These are phyloP conservation scores for Collybiopsis luxurians DNA, from an alignment of 768 basidiomycete species.

Conservation along the genomic window DNA sequence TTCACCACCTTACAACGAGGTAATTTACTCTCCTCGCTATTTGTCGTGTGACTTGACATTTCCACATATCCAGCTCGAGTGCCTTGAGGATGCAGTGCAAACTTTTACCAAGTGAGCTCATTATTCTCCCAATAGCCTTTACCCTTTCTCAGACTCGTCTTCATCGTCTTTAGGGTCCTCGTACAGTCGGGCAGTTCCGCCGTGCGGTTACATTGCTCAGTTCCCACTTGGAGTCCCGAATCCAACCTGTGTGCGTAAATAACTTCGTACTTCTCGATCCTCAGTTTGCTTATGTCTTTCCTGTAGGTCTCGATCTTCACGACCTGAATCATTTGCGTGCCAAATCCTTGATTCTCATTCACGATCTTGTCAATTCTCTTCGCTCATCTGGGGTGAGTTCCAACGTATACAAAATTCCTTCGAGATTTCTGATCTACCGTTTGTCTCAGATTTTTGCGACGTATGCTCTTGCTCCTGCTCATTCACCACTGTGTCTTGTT, in stretches of 20 bases:
- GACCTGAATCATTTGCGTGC: constrained; percentile 67
- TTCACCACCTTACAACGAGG: constrained; percentile 32
- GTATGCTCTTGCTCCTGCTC: constrained; percentile 61
- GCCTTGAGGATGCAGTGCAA: constrained; percentile 54
- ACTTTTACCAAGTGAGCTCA: constrained; percentile 56
- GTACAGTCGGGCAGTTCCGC: constrained; percentile 42
- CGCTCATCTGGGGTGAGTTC: constrained; percentile 56
- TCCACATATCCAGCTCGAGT: constrained; percentile 40
- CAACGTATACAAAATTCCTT: background rate
- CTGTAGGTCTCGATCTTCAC: constrained; percentile 60
- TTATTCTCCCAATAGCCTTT: background rate
- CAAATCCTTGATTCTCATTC: constrained; percentile 60
- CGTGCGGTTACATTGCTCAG: constrained; percentile 59
- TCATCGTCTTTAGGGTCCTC: constrained; percentile 38
- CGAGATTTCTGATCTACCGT: constrained; percentile 3
- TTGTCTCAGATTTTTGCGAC: constrained; percentile 53
- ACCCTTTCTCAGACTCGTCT: background rate
- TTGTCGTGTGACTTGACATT: constrained; percentile 4
- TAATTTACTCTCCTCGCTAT: constrained; percentile 15
- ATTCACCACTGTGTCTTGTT: constrained; percentile 56
- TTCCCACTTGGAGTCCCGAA: constrained; percentile 64
- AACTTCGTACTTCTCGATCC: background rate
- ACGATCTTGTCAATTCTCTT: constrained; percentile 58
- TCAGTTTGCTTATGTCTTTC: background rate
- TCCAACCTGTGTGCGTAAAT: constrained; percentile 52